phyloP scores from a whole-genome alignment of 805 yeast species.

The Cyberlindnera maritima region DNA sequence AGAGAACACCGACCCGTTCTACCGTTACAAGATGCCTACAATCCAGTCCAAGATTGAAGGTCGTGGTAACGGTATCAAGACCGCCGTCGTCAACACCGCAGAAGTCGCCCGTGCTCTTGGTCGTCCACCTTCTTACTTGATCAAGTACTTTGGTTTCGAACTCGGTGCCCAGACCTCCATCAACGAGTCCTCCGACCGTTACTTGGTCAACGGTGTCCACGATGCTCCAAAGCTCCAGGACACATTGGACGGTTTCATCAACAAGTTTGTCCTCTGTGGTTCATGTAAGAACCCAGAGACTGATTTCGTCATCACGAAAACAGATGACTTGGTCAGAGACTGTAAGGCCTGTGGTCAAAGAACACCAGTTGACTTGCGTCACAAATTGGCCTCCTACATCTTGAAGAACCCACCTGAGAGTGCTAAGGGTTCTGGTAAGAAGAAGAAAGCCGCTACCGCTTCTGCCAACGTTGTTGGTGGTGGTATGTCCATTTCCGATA shows the following conservation, averaged over 20 bases:
- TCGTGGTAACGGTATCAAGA: conserved; percentile 98
- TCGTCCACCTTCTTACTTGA: conserved; percentile 88
- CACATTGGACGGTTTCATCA: conserved; percentile 88
- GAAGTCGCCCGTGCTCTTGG: conserved; percentile 94
- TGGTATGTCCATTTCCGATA: conserved; percentile 76
- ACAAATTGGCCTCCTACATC: conserved; percentile 82
- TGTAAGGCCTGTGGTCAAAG: conserved; percentile 98
- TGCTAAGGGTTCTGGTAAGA: conserved; percentile 43
- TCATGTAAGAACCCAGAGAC: conserved; percentile 98
- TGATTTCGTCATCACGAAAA: conserved; percentile 76
- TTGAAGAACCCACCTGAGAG: conserved; percentile 82
- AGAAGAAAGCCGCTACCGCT: conserved; percentile 78
- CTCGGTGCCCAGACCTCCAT: conserved; percentile 93
- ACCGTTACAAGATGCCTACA: conserved; percentile 99
- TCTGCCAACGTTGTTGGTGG: conserved; percentile 88
- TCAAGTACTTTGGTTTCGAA: conserved; percentile 95
- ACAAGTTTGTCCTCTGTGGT: conserved; percentile 89
- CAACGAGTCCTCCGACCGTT: conserved; percentile 79
- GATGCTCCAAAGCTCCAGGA: conserved; percentile 90
- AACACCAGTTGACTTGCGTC: conserved; percentile 79
- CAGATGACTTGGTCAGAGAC: conserved; percentile 77
- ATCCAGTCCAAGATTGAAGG: conserved; percentile 97
- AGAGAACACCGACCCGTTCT: conserved; percentile 96
- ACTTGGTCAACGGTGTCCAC: conserved; percentile 91
- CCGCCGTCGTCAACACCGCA: conserved; percentile 83